phyloP scores from a whole-genome alignment of 1,284 basidiomycete genomes.

The Naganishia cerealis region DNA sequence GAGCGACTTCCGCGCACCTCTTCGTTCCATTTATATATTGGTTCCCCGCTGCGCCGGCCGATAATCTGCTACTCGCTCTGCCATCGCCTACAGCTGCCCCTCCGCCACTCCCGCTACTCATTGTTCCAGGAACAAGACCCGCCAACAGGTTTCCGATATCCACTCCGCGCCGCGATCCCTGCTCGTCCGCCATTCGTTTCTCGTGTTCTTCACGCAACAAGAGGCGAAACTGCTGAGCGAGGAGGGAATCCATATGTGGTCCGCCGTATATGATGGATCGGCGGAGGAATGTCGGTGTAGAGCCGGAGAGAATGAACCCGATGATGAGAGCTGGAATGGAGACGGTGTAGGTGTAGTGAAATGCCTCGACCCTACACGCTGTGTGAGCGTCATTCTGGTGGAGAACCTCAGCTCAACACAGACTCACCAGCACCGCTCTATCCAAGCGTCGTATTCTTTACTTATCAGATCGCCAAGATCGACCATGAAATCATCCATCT shows the following conservation, averaged over 20 bases:
- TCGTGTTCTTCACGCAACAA: constrained; percentile 50
- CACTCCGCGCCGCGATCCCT: constrained; percentile 29
- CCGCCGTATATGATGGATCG: constrained; percentile 53
- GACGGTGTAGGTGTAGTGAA: constrained; percentile 52
- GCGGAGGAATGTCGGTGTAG: constrained; percentile 48
- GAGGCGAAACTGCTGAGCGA: constrained; percentile 51
- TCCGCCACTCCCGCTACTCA: constrained; percentile 19
- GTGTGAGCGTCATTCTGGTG: background rate
- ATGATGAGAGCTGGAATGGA: constrained; percentile 52
- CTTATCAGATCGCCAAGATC: constrained; percentile 50
- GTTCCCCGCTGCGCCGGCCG: constrained; percentile 1
- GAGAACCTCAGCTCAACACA: background rate
- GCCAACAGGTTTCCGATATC: constrained; percentile 35
- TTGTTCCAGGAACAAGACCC: constrained; percentile 31
- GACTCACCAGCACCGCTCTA: constrained; percentile 54
- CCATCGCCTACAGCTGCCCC: constrained; percentile 25
- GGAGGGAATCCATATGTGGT: constrained; percentile 47
- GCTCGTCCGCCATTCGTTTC: constrained; percentile 34
- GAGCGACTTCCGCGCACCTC: no score
- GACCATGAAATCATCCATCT: constrained; percentile 48
- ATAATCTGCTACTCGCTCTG: constrained; percentile 20
- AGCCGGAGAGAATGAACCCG: constrained; percentile 49
- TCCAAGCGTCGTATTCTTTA: constrained; percentile 53
- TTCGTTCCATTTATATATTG: no score
- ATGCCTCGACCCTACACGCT: constrained; percentile 50